phyloP scores from a whole-genome alignment of 2,329 filamentous ascomycete genomes.

The Fusarium papillatum region DNA sequence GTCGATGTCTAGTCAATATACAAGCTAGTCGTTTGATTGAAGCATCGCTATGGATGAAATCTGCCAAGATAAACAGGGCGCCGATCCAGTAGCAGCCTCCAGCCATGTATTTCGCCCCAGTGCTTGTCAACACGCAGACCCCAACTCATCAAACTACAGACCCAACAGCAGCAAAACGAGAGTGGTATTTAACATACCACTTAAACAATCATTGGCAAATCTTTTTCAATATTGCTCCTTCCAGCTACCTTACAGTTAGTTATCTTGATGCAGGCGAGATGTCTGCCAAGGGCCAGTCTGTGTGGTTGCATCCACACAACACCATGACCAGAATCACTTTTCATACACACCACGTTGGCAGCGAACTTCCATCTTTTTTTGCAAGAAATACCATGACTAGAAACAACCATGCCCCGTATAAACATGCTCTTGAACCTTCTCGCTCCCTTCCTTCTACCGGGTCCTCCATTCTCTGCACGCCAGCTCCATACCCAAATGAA shows the following conservation, averaged over 20 bases:
- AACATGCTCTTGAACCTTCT: slow-evolving; percentile 39
- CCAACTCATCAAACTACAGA: neutral
- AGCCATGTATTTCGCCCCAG: neutral
- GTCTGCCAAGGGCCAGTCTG: neutral
- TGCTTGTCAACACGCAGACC: neutral
- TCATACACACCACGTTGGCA: neutral
- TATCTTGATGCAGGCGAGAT: neutral
- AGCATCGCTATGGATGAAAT: neutral
- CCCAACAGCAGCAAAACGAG: neutral
- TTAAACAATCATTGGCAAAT: neutral
- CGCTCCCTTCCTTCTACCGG: slow-evolving; percentile 22
- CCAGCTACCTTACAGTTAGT: neutral
- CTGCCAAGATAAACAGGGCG: neutral
- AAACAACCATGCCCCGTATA: slow-evolving; percentile 33
- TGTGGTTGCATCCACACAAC: neutral
- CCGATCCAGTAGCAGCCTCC: neutral
- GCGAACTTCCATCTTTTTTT: slow-evolving; percentile 32
- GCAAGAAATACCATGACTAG: slow-evolving; percentile 26
- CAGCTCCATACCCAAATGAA: slow-evolving; percentile 19
- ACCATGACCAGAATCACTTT: neutral
- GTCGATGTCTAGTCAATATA: neutral
- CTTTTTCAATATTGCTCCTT: neutral
- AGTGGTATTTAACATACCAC: neutral
- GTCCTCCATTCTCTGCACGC: slow-evolving; percentile 22
- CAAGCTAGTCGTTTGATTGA: neutral